A percentile compares a stretch with the other conserved stretches of the same genome.
Conservation (phyloP, 306 rosid species). For the Sicyos edulis region DNA sequence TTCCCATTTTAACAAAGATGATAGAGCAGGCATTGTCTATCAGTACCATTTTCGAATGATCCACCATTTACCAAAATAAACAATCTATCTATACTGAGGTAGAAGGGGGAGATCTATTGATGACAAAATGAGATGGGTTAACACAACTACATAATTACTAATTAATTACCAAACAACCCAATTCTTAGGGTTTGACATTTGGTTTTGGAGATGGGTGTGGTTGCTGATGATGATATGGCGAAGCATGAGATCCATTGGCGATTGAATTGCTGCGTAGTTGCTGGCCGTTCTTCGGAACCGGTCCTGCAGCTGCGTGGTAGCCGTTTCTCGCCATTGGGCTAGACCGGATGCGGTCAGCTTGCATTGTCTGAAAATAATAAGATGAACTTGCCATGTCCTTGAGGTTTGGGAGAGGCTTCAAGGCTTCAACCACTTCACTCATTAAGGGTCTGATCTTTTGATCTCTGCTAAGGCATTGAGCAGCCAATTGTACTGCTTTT, state of each 20-base stretch:
- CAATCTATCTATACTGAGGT: conserved; percentile 20
- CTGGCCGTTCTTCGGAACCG: conserved; percentile 57
- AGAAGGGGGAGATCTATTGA: conserved; percentile 16
- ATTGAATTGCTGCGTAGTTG: conserved; percentile 70
- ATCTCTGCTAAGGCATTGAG: conserved; percentile 86
- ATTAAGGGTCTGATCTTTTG: conserved; percentile 82
- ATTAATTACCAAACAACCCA: conserved; percentile 34
- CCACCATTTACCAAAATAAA: conserved; percentile 28
- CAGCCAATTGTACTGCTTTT: conserved; percentile 80
- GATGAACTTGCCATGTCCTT: conserved; percentile 98
- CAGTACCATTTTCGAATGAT: conserved; percentile 41
- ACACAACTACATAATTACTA: conserved; percentile 23
- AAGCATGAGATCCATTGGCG: conserved; percentile 64
- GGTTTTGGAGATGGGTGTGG: conserved; percentile 90
- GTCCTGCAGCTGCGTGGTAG: conserved; percentile 46
- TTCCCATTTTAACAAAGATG: conserved; percentile 40
- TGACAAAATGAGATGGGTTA: conserved; percentile 28
- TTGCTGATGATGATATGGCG: conserved; percentile 81
- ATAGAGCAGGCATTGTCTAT: conserved; percentile 39
- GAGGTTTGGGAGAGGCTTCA: conserved; percentile 82
- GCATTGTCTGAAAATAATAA: too few relatives aligned
- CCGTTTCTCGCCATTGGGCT: conserved; percentile 66
- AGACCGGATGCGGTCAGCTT: conserved; percentile 54
- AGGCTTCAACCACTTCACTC: conserved; percentile 90
- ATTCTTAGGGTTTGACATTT: conserved; percentile 47